Percentiles rank a stretch among this genome's conserved stretches.
Conservation (phyloP, 2,329 filamentous ascomycete species). For the Fusarium continuum region DNA sequence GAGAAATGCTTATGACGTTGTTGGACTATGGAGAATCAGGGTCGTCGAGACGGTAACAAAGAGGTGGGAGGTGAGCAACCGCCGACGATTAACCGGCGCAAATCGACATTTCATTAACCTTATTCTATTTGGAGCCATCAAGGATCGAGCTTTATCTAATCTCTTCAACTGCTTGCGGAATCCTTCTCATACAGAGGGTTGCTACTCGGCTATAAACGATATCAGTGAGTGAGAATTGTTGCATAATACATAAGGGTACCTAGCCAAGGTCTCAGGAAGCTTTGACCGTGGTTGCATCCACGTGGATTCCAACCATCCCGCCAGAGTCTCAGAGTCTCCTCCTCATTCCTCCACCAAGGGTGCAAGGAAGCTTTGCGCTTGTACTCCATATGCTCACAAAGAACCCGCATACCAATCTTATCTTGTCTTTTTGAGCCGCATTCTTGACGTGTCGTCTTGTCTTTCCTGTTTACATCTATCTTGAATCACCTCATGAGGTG, state of each 20-base stretch:
- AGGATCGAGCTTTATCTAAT: background rate
- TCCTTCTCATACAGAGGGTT: background rate
- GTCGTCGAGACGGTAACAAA: conserved; percentile 27
- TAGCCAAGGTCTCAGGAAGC: background rate
- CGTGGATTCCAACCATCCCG: conserved; percentile 21
- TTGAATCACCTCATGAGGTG: conserved; percentile 18
- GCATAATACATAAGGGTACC: background rate
- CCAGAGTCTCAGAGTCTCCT: no score
- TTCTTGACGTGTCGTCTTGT: background rate
- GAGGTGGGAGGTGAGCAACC: conserved; percentile 24
- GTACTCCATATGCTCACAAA: background rate
- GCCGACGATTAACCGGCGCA: conserved; percentile 47
- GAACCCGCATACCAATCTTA: conserved; percentile 4
- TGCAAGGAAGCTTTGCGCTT: conserved; percentile 9
- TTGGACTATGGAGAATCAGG: conserved; percentile 13
- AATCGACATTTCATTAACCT: conserved; percentile 9
- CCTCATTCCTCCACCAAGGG: conserved; percentile 26
- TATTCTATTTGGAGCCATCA: background rate
- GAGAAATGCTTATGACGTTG: conserved; percentile 24
- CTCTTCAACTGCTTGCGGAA: background rate
- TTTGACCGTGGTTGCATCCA: conserved; percentile 24
- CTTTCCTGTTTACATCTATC: background rate
- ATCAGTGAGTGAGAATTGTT: background rate
- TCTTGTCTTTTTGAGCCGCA: background rate
- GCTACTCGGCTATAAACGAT: background rate